These are phyloP conservation scores for Aspergillus japonicus DNA, from an alignment of 2,329 filamentous ascomycete genomes.

Conservation along the genomic window DNA sequence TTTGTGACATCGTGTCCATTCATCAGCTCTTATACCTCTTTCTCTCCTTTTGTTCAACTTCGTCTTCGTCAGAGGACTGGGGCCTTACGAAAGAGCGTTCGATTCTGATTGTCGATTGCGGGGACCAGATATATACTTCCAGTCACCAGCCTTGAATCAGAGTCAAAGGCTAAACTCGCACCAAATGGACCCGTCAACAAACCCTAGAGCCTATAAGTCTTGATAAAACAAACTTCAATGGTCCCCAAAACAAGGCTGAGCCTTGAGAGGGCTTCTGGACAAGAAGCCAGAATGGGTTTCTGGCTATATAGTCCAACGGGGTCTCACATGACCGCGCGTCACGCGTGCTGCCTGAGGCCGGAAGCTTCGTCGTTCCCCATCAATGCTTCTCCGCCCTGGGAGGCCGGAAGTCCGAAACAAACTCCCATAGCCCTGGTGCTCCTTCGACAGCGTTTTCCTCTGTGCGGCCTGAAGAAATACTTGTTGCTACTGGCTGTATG, in stretches of 20 bases:
- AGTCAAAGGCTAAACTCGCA: too few species aligned
- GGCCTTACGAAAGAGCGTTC: too few species aligned
- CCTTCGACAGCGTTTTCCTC: not conserved
- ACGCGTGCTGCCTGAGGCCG: conserved; percentile 31
- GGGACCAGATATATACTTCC: too few species aligned
- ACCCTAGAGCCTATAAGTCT: too few species aligned
- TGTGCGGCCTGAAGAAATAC: not conserved
- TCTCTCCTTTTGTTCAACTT: too few species aligned
- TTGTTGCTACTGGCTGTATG: not conserved
- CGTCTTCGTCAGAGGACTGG: too few species aligned
- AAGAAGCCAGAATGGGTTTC: not conserved
- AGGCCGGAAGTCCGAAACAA: too few species aligned
- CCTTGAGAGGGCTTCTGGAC: not conserved
- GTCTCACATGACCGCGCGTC: conserved; percentile 34
- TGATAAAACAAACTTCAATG: too few species aligned
- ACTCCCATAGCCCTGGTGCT: not conserved
- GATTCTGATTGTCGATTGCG: too few species aligned
- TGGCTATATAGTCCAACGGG: not conserved
- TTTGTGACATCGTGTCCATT: not conserved
- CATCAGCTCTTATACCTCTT: too few species aligned
- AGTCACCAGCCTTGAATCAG: too few species aligned
- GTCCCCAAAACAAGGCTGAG: not conserved
- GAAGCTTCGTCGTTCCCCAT: conserved; percentile 14
- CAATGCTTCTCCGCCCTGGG: conserved; percentile 7
- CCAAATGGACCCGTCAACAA: too few species aligned